Percentiles rank a stretch among this genome's conserved stretches.
Conservation (phyloP, 2,329 filamentous ascomycete species). For the Didymella glomerata region DNA sequence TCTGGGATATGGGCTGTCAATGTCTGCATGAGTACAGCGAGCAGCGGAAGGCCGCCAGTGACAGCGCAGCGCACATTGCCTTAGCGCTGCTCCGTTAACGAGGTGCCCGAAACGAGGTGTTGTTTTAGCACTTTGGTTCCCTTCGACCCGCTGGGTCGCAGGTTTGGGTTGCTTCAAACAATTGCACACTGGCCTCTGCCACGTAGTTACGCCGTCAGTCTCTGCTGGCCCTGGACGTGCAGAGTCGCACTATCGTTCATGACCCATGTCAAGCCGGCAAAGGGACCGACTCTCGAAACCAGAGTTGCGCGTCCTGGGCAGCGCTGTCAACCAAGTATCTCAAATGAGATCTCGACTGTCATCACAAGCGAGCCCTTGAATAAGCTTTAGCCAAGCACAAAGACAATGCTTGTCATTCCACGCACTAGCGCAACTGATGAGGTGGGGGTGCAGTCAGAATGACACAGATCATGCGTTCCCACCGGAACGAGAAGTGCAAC, state of each 20-base stretch:
- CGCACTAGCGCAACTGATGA: slow-evolving; percentile 9
- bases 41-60: slow-evolving; percentile 4
- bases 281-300: slow-evolving; percentile 14
- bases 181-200: slow-evolving; percentile 10
- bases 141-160: background rate
- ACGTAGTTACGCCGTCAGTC: slow-evolving; percentile 1
- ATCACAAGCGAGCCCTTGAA: slow-evolving; percentile 5
- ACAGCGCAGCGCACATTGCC: slow-evolving; percentile 1
- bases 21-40: background rate
- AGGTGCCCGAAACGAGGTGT: slow-evolving; percentile 4
- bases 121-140: background rate
- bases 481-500: slow-evolving; percentile 1
- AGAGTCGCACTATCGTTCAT: slow-evolving; percentile 3
- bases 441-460: slow-evolving; percentile 12
- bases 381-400: slow-evolving; percentile 43
- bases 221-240: background rate
- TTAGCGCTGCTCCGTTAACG: slow-evolving; percentile 1
- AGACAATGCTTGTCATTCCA: slow-evolving; percentile 34
- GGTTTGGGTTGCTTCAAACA: slow-evolving; percentile 9
- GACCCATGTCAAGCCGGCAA: slow-evolving; percentile 11
- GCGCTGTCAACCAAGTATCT: slow-evolving; percentile 6
- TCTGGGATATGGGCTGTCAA: slow-evolving; percentile 6
- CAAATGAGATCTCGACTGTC: slow-evolving; percentile 5
- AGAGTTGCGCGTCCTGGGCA: slow-evolving; percentile 12
- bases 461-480: slow-evolving; percentile 24